phyloP scores from a whole-genome alignment of 441 rosid species.

The Arabidopsis hybrid region DNA sequence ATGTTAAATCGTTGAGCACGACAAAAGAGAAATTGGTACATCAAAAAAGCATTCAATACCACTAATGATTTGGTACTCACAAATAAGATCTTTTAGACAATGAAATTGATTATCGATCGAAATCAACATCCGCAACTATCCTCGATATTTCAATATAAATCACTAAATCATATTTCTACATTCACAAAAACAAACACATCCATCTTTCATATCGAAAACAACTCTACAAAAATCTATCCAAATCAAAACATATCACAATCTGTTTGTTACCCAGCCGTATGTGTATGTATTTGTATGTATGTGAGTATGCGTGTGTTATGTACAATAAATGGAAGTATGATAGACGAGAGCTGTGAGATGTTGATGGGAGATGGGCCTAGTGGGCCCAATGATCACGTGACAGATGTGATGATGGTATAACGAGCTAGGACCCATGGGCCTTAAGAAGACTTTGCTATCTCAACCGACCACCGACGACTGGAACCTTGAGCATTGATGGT shows the following conservation, averaged over 20 bases:
- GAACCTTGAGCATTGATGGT: conserved; percentile 33
- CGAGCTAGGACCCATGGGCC: conserved; percentile 44
- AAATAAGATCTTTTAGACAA: neutral
- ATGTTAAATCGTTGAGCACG: neutral
- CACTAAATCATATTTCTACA: neutral
- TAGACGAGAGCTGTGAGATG: conserved; percentile 41
- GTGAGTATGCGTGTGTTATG: conserved; percentile 11
- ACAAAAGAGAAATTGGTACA: neutral
- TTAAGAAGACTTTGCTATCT: conserved; percentile 37
- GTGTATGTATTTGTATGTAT: conserved; percentile 13
- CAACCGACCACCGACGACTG: conserved; percentile 44
- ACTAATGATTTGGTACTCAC: neutral
- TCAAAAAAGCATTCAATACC: neutral
- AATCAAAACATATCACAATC: conserved; percentile 31
- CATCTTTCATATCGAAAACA: conserved; percentile 13
- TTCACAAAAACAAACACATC: neutral
- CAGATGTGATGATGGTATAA: conserved; percentile 33
- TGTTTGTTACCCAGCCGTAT: conserved; percentile 14
- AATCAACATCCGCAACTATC: neutral
- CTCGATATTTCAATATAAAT: neutral
- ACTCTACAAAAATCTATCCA: neutral
- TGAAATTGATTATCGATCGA: neutral
- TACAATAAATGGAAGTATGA: conserved; percentile 36
- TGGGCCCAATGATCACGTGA: conserved; percentile 45
- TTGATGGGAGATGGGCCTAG: conserved; percentile 41